Evolutionary conservation across 2,329 filamentous ascomycete genomes (phyloP).

Genomic region (Elsinoe perseae): DNA sequence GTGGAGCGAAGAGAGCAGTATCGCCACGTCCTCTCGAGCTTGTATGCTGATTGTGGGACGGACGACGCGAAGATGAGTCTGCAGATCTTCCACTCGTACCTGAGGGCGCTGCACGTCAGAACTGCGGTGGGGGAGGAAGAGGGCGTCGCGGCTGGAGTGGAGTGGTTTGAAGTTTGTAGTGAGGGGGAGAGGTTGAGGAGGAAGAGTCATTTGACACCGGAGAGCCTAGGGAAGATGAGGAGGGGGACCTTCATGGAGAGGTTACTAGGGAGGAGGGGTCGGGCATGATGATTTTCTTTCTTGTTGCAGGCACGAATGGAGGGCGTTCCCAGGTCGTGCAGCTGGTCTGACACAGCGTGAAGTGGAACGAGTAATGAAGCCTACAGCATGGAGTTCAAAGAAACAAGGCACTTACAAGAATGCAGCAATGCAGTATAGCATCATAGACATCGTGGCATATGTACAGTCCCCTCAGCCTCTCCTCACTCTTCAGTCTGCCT

Average conservation of each 20-base stretch:
- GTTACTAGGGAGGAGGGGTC: constrained; percentile 25
- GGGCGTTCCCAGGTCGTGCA: not conserved
- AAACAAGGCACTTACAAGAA: not conserved
- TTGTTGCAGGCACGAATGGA: no score
- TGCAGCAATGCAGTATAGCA: not conserved
- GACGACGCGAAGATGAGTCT: constrained; percentile 10
- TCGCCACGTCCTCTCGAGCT: not conserved
- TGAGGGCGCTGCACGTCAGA: constrained; percentile 10
- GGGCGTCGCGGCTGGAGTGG: constrained; percentile 49
- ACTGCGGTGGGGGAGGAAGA: constrained; percentile 14
- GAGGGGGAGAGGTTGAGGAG: constrained; percentile 4
- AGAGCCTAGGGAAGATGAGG: constrained; percentile 18
- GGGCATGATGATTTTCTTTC: not conserved
- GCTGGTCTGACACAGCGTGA: not conserved
- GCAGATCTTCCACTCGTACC: constrained; percentile 5
- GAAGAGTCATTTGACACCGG: not conserved
- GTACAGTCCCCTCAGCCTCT: no score
- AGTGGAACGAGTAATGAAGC: not conserved
- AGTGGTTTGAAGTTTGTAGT: not conserved
- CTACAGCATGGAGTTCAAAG: not conserved
- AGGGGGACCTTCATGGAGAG: constrained; percentile 30
- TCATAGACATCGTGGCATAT: not conserved
- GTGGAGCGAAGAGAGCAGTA: constrained; percentile 1
- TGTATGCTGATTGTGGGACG: constrained; percentile 9
- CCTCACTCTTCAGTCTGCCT: not conserved